Conservation (phyloP, 2,329 filamentous ascomycete genomes). For the Aspergillus spinulosporus region DNA sequence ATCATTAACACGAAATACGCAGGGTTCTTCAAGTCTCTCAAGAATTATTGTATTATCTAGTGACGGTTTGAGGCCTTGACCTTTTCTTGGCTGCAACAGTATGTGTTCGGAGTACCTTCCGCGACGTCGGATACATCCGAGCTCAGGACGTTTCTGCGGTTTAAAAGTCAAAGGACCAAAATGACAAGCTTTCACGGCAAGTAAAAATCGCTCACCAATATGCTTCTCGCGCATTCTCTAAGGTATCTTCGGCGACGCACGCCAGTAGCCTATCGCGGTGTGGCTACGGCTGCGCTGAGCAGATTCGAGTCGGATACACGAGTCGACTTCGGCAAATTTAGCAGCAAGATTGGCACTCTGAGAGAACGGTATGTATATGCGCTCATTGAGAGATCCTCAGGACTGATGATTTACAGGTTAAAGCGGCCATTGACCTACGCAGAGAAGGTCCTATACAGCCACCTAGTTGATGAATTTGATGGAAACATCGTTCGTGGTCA, state of each 20-base stretch:
- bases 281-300: conserved; percentile 2
- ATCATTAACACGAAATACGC: too few relatives aligned
- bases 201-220: background rate
- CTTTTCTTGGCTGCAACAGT: too few relatives aligned
- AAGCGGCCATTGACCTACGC: conserved; percentile 63
- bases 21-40: too few relatives aligned
- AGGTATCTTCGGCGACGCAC: background rate
- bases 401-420: background rate
- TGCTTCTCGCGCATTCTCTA: background rate
- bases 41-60: too few relatives aligned
- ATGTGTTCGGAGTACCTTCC: background rate
- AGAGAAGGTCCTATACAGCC: conserved; percentile 99
- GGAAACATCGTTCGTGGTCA: conserved; percentile 95
- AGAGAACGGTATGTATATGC: background rate
- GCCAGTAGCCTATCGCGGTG: background rate
- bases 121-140: background rate
- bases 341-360: background rate
- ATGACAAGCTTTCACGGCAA: background rate
- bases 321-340: conserved; percentile 1
- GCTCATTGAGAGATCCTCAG: background rate
- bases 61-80: too few relatives aligned
- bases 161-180: conserved; percentile 4
- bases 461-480: conserved; percentile 92
- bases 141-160: too few relatives aligned
- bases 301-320: background rate